These are phyloP conservation scores for Teratosphaeriaceae sp. DNA, from an alignment of 2,329 filamentous ascomycete species.

Conservation along the genomic window DNA sequence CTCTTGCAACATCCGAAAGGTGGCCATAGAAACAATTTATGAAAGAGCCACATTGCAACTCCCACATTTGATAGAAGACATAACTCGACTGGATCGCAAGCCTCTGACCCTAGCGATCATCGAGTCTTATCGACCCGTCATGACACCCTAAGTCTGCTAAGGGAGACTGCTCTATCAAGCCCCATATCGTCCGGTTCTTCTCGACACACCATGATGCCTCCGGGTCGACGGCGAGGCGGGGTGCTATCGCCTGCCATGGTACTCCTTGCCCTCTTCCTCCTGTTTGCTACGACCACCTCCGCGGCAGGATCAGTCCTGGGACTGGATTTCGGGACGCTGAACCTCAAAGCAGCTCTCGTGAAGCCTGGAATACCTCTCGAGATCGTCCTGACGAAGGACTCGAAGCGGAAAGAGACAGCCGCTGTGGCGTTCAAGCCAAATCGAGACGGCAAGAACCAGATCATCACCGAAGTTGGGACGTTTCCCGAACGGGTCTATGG, in stretches of 20 bases:
- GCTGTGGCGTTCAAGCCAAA: slow-evolving; percentile 90
- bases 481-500: slow-evolving; percentile 91
- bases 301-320: slow-evolving; percentile 75
- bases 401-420: slow-evolving; percentile 87
- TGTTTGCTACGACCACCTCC: slow-evolving; percentile 51
- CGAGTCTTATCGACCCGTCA: not conserved
- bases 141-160: not conserved
- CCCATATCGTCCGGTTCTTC: not conserved
- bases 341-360: slow-evolving; percentile 91
- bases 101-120: not conserved
- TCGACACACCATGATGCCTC: slow-evolving; percentile 17
- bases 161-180: not conserved
- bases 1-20: no score
- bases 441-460: slow-evolving; percentile 49
- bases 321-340: slow-evolving; percentile 91
- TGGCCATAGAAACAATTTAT: not conserved
- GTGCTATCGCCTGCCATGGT: slow-evolving; percentile 16
- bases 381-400: slow-evolving; percentile 96
- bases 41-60: slow-evolving; percentile 2
- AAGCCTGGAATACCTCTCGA: slow-evolving; percentile 97
- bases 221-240: slow-evolving; percentile 20
- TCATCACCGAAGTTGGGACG: slow-evolving; percentile 40
- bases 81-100: not conserved
- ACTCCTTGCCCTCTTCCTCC: slow-evolving; percentile 38
- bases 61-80: not conserved